phyloP scores from a whole-genome alignment of 306 rosid species.

The Castanea mollissima region DNA sequence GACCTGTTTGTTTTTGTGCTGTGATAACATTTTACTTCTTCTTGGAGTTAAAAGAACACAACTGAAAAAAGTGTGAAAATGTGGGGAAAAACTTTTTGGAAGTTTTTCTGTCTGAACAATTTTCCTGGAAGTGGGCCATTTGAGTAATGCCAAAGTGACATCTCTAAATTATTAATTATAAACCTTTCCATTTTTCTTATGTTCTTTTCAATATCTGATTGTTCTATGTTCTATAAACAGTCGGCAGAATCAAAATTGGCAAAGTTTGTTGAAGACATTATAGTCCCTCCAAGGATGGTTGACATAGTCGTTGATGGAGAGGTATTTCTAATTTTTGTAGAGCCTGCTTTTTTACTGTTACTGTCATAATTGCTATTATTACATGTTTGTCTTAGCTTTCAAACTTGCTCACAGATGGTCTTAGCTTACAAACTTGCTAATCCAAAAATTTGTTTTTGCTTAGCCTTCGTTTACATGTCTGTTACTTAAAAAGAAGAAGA shows the following conservation, averaged over 20 bases:
- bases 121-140: no score
- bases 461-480: background rate
- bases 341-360: background rate
- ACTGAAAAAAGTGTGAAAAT: background rate
- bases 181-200: slow-evolving; percentile 13
- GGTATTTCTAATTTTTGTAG: slow-evolving; percentile 44
- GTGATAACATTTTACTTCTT: background rate
- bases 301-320: slow-evolving; percentile 89
- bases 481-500: background rate
- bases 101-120: no score
- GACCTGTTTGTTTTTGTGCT: background rate
- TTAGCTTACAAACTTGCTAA: slow-evolving; percentile 16
- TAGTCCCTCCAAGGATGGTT: slow-evolving; percentile 97
- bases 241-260: slow-evolving; percentile 94
- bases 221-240: slow-evolving; percentile 39
- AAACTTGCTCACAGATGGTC: slow-evolving; percentile 12
- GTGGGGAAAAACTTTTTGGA: no score
- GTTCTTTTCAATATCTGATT: background rate
- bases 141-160: no score
- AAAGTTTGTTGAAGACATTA: slow-evolving; percentile 92
- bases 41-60: background rate
- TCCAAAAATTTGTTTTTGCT: background rate
- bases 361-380: background rate
- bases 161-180: background rate
- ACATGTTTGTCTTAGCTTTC: slow-evolving; percentile 28